Base-by-base conservation (phyloP, 805 yeast genomes). In the Phaffomyces antillensis region DNA sequence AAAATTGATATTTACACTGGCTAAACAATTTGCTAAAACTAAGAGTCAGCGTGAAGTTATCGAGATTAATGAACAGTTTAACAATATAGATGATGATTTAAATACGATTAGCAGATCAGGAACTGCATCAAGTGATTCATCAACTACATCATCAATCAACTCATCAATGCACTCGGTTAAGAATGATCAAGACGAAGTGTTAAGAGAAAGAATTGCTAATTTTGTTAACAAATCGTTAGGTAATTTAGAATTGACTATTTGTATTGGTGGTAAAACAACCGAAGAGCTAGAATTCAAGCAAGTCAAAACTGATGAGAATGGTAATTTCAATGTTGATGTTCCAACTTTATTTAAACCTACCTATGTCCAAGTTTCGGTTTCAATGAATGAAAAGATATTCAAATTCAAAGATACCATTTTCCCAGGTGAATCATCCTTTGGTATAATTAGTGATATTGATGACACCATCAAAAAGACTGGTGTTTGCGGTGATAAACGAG, bases 391-490 rank as follows among this genome's bases (percentile, higher is more conserved):
- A 20, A 63, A 72, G 12, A 66, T 78, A 8, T 66, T 72, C 43
- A 63, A 70, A 3, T 69, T 74, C 41, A 71, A 72, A 44, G 75
- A 75, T 25, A 62, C 73, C 2, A 63, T 68, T 41, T 54, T 72
- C 30, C 68, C 79, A 12, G 63, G 68, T 3, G 24, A 49, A 9
- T 50, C 59, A 0, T 93, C 95, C 0, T 67, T 82, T 20, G 86
- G 86, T 12, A 62, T 93, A 2, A 89, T 93, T 20, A 81, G 90
- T 55, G 99, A 93, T 62, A 82, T 93, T 36, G 99, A 93, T 60
- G 99, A 93, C 60, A 93, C 99, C 0, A 81, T 91, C 32, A 85
- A 93, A 56, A 71, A 78, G 36, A 89, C 99, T 0, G 98, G 98
- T 3, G 91, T 93, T 1, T 73, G 86, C 31, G 91, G 91, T 1